Conservation (phyloP, 2,329 filamentous ascomycete genomes). For the Colletotrichum orchidophilum region DNA sequence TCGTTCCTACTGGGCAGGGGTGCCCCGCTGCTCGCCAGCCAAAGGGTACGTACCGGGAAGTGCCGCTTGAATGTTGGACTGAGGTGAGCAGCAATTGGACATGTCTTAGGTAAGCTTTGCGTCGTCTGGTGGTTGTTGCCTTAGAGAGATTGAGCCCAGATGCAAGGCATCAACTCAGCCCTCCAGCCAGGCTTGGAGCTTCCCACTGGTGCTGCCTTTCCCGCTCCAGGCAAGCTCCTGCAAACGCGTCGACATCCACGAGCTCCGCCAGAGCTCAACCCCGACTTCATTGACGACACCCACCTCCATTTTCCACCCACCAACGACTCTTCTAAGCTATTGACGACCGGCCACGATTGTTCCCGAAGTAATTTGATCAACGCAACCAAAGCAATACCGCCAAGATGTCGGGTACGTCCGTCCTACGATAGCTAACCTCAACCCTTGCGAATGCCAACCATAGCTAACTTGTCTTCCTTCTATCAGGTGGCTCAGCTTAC, state of each 20-base stretch:
- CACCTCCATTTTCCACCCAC: slow-evolving; percentile 37
- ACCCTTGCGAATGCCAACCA: slow-evolving; percentile 22
- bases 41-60: neutral
- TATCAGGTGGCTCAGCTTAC: slow-evolving; percentile 83
- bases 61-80: neutral
- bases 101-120: slow-evolving; percentile 19
- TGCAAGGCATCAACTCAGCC: slow-evolving; percentile 45
- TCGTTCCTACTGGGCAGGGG: slow-evolving; percentile 32
- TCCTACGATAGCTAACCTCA: slow-evolving; percentile 18
- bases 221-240: slow-evolving; percentile 58
- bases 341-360: slow-evolving; percentile 36
- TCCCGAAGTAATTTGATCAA: slow-evolving; percentile 1
- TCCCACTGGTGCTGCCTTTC: slow-evolving; percentile 30
- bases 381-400: slow-evolving; percentile 32
- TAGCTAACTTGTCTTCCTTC: slow-evolving; percentile 41
- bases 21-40: slow-evolving; percentile 22
- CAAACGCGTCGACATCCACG: slow-evolving; percentile 51
- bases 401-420: slow-evolving; percentile 64
- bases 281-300: slow-evolving; percentile 32
- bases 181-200: slow-evolving; percentile 41
- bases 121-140: slow-evolving; percentile 37
- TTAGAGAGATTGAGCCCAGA: slow-evolving; percentile 42
- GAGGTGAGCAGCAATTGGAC: neutral
- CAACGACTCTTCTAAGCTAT: slow-evolving; percentile 24
- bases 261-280: slow-evolving; percentile 35